phyloP scores from a whole-genome alignment of 768 basidiomycete genomes.

The Lentinus tigrinus region DNA sequence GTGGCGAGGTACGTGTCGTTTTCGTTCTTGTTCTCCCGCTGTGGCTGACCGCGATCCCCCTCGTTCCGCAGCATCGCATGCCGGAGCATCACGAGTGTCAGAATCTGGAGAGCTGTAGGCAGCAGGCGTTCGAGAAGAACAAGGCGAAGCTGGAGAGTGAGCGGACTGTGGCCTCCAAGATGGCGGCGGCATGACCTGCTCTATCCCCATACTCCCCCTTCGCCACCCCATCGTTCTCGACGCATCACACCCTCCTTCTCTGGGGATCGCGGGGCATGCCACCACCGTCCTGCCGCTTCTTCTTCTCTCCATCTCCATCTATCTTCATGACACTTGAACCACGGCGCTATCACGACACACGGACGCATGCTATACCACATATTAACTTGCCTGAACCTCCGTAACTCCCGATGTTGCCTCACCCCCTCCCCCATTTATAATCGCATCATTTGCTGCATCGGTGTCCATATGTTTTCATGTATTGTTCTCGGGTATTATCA shows the following conservation, averaged over 20 bases:
- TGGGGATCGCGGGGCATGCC: conserved; percentile 18
- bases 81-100: conserved; percentile 87
- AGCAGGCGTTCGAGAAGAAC: conserved; percentile 86
- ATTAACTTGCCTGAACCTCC: conserved; percentile 13
- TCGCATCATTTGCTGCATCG: conserved; percentile 9
- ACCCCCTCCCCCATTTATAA: background rate
- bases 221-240: conserved; percentile 7
- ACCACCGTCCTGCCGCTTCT: conserved; percentile 11
- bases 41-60: conserved; percentile 20
- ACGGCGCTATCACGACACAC: conserved; percentile 27
- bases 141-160: conserved; percentile 87
- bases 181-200: conserved; percentile 64
- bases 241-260: conserved; percentile 4
- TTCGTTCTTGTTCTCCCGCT: background rate
- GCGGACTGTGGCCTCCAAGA: conserved; percentile 83
- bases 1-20: conserved; percentile 58
- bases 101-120: conserved; percentile 80
- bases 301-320: conserved; percentile 6
- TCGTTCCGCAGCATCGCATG: conserved; percentile 66
- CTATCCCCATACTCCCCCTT: conserved; percentile 13
- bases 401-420: conserved; percentile 17
- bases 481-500: conserved; percentile 13
- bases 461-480: conserved; percentile 17
- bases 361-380: conserved; percentile 27
- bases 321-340: conserved; percentile 12